A percentile compares a stretch with the other conserved stretches of the same genome.
Evolutionary conservation across 2,329 filamentous ascomycete species (phyloP).

Genomic region (Aspergillus nomiae): DNA sequence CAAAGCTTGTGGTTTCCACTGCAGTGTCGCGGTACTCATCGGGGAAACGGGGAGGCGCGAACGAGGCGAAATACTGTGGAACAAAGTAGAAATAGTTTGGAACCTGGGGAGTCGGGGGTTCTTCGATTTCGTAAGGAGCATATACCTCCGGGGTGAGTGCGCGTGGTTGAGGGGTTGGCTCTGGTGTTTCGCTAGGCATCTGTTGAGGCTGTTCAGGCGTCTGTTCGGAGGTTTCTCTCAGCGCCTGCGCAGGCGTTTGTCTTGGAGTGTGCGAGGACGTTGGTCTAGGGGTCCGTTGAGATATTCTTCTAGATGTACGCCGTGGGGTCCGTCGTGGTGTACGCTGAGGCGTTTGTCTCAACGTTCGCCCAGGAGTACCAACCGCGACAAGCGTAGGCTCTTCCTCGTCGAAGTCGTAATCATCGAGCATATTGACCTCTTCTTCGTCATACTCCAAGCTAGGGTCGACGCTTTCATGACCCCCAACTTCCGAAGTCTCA

Average conservation of each 20-base stretch:
- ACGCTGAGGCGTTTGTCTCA: not conserved
- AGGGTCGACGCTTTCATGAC: slow-evolving; percentile 1
- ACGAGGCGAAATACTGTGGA: not conserved
- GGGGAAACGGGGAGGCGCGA: not conserved
- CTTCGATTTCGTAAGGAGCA: slow-evolving; percentile 25
- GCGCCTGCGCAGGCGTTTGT: not conserved
- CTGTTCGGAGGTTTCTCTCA: not conserved
- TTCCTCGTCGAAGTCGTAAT: slow-evolving; percentile 21
- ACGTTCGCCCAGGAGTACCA: slow-evolving; percentile 16
- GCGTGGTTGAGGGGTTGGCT: not conserved
- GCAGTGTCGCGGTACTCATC: slow-evolving; percentile 2
- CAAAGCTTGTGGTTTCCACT: not conserved
- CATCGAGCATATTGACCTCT: slow-evolving; percentile 13
- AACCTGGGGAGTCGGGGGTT: slow-evolving; percentile 17
- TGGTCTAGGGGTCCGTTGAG: not conserved
- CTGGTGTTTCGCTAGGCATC: not conserved
- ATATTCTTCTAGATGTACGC: not conserved
- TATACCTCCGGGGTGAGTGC: slow-evolving; percentile 10
- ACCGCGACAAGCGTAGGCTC: slow-evolving; percentile 22
- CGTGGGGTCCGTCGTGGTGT: not conserved
- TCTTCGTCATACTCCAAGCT: slow-evolving; percentile 13
- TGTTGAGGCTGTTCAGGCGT: not conserved
- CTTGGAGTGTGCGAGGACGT: not conserved
- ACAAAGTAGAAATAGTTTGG: not conserved
- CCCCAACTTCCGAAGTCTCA: not conserved